Percentiles rank a stretch among this genome's conserved stretches.
These are phyloP conservation scores for Alternaria gansuensis DNA, from an alignment of 2,329 filamentous ascomycete genomes.

Conservation along the genomic window DNA sequence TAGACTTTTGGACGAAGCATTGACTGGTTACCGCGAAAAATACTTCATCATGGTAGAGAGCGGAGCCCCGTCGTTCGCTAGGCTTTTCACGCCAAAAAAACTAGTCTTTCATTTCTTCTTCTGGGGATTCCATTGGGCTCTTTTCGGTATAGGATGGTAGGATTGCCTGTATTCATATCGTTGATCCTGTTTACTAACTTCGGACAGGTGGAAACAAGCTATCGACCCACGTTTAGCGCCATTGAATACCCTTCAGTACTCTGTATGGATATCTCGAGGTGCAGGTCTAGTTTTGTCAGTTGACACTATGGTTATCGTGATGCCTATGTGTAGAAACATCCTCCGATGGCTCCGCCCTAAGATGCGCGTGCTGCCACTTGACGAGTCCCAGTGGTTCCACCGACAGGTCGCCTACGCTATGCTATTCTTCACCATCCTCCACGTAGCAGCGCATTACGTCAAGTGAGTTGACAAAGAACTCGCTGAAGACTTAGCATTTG, in stretches of 20 bases:
- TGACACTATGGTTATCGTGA: conserved; percentile 84
- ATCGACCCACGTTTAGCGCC: conserved; percentile 72
- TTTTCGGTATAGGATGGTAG: conserved; percentile 90
- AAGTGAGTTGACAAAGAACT: conserved; percentile 68
- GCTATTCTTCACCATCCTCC: conserved; percentile 80
- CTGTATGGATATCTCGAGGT: conserved; percentile 95
- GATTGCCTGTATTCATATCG: conserved; percentile 48
- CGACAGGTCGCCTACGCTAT: conserved; percentile 91
- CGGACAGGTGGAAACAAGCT: conserved; percentile 77
- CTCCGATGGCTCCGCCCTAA: conserved; percentile 87
- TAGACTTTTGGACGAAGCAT: conserved; percentile 11
- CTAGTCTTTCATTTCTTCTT: conserved; percentile 82
- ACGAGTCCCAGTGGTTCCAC: conserved; percentile 97
- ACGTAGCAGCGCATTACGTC: conserved; percentile 87
- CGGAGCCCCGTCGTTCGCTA: conserved; percentile 21
- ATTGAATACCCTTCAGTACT: conserved; percentile 83
- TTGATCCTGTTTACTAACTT: conserved; percentile 16
- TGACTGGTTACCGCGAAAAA: background rate
- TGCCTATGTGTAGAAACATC: conserved; percentile 94
- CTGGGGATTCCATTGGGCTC: conserved; percentile 76
- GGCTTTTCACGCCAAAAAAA: conserved; percentile 70
- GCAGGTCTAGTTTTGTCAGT: conserved; percentile 86
- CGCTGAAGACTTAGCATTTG: background rate
- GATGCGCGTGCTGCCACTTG: conserved; percentile 86
- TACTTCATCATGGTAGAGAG: conserved; percentile 26